These are phyloP conservation scores for Ceratonia siliqua DNA, from an alignment of 306 rosid species.

Conservation along the genomic window DNA sequence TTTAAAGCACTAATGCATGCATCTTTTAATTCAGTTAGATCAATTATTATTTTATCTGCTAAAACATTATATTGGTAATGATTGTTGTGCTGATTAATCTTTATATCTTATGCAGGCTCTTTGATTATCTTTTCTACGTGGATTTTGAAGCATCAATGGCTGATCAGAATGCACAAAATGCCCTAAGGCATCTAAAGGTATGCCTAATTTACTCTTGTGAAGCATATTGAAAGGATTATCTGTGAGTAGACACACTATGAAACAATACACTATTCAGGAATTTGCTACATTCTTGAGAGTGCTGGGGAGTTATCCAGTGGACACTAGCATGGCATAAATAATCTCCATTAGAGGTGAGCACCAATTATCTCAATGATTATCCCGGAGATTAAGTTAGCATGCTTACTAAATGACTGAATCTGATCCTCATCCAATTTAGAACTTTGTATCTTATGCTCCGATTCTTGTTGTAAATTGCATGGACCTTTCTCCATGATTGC, in stretches of 20 bases:
- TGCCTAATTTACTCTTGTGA: constrained; percentile 26
- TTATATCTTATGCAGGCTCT: constrained; percentile 54
- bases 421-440: constrained; percentile 12
- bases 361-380: constrained; percentile 19
- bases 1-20: neutral
- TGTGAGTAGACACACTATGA: constrained; percentile 14
- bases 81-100: constrained; percentile 30
- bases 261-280: constrained; percentile 55
- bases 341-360: constrained; percentile 33
- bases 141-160: constrained; percentile 98
- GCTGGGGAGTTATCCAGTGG: constrained; percentile 91
- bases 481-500: constrained; percentile 20
- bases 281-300: constrained; percentile 87
- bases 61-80: constrained; percentile 12
- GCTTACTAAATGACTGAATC: constrained; percentile 14
- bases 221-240: constrained; percentile 23
- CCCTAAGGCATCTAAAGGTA: constrained; percentile 77
- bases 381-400: constrained; percentile 1
- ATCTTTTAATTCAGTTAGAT: constrained; percentile 18
- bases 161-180: constrained; percentile 81
- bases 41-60: neutral
- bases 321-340: constrained; percentile 55
- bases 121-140: constrained; percentile 83
- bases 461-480: constrained; percentile 16
- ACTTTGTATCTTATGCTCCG: neutral